Percentiles rank a stretch among this genome's conserved stretches.
phyloP scores from a whole-genome alignment of 305 asterid genomes.

The Salvia sclarea region DNA sequence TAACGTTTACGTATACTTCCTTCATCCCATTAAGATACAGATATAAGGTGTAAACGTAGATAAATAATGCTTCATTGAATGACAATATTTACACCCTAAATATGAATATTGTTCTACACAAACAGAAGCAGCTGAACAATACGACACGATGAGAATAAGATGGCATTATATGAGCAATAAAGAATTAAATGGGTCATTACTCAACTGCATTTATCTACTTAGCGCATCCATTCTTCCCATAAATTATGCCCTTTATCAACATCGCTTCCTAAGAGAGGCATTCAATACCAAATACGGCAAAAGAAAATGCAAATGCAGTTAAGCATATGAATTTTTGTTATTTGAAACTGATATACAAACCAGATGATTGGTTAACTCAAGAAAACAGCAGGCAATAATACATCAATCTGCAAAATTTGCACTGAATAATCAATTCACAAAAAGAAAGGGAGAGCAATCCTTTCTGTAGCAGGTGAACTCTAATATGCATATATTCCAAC shows the following conservation, averaged over 20 bases:
- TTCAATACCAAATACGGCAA: not conserved
- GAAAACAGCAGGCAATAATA: slow-evolving; percentile 25
- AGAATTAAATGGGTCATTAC: too few relatives aligned
- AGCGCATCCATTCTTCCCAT: too few relatives aligned
- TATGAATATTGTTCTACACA: not conserved
- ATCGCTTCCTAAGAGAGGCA: not conserved
- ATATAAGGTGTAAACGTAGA: too few relatives aligned
- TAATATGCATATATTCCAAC: slow-evolving; percentile 25
- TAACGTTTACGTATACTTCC: too few relatives aligned
- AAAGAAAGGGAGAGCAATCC: slow-evolving; percentile 23
- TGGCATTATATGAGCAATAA: too few relatives aligned
- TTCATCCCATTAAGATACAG: too few relatives aligned
- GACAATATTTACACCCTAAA: not conserved
- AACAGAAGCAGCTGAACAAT: too few relatives aligned
- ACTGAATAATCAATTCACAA: slow-evolving; percentile 12
- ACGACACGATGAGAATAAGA: too few relatives aligned
- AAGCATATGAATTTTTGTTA: slow-evolving; percentile 1
- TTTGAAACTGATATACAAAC: not conserved
- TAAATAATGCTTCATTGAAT: too few relatives aligned
- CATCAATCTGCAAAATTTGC: slow-evolving; percentile 36
- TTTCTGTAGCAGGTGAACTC: slow-evolving; percentile 25
- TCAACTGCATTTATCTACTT: too few relatives aligned
- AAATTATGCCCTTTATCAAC: not conserved
- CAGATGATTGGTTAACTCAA: slow-evolving; percentile 12
- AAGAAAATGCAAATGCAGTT: not conserved